Conservation (phyloP, 768 basidiomycete genomes). For the Lentinula guzmanii region DNA sequence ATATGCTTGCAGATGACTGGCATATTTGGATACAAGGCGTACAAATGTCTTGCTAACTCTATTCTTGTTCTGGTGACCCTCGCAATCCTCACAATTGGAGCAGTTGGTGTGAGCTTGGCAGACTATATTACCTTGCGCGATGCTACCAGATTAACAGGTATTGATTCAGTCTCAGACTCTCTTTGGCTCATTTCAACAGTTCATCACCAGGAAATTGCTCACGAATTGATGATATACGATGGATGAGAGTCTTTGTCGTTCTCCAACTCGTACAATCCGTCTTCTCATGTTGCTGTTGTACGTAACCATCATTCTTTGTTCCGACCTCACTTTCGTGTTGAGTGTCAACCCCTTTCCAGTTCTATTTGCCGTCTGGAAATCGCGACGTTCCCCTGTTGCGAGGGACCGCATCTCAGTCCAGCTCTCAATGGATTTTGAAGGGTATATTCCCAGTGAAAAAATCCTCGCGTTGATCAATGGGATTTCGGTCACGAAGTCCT, state of each 20-base stretch:
- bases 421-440: slow-evolving; percentile 34
- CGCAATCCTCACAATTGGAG: slow-evolving; percentile 34
- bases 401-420: slow-evolving; percentile 51
- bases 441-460: slow-evolving; percentile 15
- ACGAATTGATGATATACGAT: slow-evolving; percentile 25
- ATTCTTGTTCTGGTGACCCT: slow-evolving; percentile 42
- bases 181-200: not conserved
- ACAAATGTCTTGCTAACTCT: slow-evolving; percentile 58
- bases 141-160: slow-evolving; percentile 44
- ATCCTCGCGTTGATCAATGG: slow-evolving; percentile 44
- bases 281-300: slow-evolving; percentile 60
- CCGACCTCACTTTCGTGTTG: slow-evolving; percentile 6
- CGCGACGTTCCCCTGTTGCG: slow-evolving; percentile 40
- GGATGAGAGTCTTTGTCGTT: slow-evolving; percentile 35
- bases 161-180: not conserved
- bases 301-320: slow-evolving; percentile 16
- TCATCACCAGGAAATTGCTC: slow-evolving; percentile 42
- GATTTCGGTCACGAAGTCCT: slow-evolving; percentile 35
- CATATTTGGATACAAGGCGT: slow-evolving; percentile 61
- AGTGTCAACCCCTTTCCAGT: slow-evolving; percentile 27
- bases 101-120: slow-evolving; percentile 33
- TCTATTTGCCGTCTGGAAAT: slow-evolving; percentile 48
- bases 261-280: slow-evolving; percentile 47
- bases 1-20: slow-evolving; percentile 38
- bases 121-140: slow-evolving; percentile 34